These are phyloP conservation scores for Passalora sequoiae DNA, from an alignment of 2,329 filamentous ascomycete species.

Conservation along the genomic window DNA sequence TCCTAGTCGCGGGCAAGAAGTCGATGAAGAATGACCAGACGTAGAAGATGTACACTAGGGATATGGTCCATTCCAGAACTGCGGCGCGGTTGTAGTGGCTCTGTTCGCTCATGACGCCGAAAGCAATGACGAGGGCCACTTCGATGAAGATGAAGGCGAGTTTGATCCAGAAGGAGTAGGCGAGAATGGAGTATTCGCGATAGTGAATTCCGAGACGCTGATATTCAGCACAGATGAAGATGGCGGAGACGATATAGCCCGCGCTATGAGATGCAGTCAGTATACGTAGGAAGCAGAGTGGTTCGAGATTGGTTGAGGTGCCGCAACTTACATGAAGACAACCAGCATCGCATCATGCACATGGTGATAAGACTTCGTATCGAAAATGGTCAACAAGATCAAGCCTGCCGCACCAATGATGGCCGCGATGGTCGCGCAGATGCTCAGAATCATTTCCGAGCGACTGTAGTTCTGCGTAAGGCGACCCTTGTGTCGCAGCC, in stretches of 20 bases:
- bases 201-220: slow-evolving; percentile 77
- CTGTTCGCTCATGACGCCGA: slow-evolving; percentile 48
- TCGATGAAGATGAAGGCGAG: slow-evolving; percentile 78
- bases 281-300: not conserved
- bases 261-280: slow-evolving; percentile 32
- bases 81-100: slow-evolving; percentile 61
- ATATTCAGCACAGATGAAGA: slow-evolving; percentile 88
- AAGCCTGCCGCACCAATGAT: slow-evolving; percentile 72
- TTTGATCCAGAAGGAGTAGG: slow-evolving; percentile 81
- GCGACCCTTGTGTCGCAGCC: slow-evolving; percentile 74
- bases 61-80: slow-evolving; percentile 72
- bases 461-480: slow-evolving; percentile 66
- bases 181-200: slow-evolving; percentile 67
- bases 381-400: slow-evolving; percentile 78
- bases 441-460: slow-evolving; percentile 58
- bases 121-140: slow-evolving; percentile 65
- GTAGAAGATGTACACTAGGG: slow-evolving; percentile 84
- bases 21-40: slow-evolving; percentile 76
- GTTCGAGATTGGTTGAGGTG: not conserved
- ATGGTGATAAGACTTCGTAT: slow-evolving; percentile 62
- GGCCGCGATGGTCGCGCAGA: slow-evolving; percentile 61
- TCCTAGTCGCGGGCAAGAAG: slow-evolving; percentile 70
- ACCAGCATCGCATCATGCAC: slow-evolving; percentile 72
- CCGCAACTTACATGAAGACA: slow-evolving; percentile 67
- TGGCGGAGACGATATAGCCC: slow-evolving; percentile 77